Evolutionary conservation across 2,329 filamentous ascomycete genomes (phyloP).

Genomic region (Fusarium nodosum): DNA sequence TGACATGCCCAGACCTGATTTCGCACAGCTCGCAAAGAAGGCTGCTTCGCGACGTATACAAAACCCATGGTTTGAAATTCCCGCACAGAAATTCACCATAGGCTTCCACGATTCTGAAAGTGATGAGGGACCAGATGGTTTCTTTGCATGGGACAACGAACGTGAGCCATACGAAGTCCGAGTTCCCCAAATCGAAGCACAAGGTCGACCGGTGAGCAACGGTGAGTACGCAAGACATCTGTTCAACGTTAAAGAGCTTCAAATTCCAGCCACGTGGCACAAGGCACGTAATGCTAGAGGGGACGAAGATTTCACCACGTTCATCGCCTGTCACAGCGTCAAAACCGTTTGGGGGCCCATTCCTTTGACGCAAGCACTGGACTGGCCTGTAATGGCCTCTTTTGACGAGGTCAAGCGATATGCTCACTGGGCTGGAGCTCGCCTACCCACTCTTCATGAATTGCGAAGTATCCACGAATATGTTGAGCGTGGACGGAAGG

Average conservation of each 20-base stretch:
- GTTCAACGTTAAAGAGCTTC: not conserved
- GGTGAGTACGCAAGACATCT: constrained; percentile 27
- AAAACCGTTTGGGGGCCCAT: constrained; percentile 28
- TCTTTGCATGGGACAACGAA: constrained; percentile 41
- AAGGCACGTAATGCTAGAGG: not conserved
- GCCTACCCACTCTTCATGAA: constrained; percentile 30
- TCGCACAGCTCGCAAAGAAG: constrained; percentile 24
- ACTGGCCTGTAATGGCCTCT: constrained; percentile 35
- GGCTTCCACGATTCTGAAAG: constrained; percentile 24
- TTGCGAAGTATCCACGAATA: constrained; percentile 31
- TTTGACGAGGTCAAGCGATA: constrained; percentile 34
- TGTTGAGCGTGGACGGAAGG: constrained; percentile 13
- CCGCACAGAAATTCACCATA: constrained; percentile 5
- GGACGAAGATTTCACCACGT: not conserved
- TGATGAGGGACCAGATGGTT: constrained; percentile 16
- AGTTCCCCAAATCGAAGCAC: constrained; percentile 2
- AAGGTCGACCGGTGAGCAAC: constrained; percentile 31
- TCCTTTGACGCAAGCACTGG: constrained; percentile 13
- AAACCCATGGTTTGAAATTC: constrained; percentile 18
- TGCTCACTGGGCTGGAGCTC: constrained; percentile 16
- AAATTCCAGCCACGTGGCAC: constrained; percentile 21
- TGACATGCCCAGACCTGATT: constrained; percentile 5
- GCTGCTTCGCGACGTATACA: constrained; percentile 9
- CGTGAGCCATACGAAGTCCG: constrained; percentile 23
- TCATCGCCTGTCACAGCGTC: constrained; percentile 19